Conservation (phyloP, 148 eudicot genomes). For the Rhododendron vialii region DNA sequence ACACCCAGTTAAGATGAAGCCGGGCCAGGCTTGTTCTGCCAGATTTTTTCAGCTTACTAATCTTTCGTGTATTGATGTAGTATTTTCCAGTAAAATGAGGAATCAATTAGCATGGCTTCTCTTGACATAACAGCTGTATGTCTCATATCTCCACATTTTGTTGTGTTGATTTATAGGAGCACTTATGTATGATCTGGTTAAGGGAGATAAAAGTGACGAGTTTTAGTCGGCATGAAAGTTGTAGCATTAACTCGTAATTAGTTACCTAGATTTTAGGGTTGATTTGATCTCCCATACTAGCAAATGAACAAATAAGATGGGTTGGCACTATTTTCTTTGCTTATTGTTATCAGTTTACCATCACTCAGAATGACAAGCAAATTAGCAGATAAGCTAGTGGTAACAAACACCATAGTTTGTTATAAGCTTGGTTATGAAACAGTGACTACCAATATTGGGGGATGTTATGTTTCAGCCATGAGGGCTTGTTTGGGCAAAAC, state of each 20-base stretch:
- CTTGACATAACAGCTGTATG: background rate
- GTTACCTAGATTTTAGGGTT: background rate
- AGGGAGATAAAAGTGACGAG: background rate
- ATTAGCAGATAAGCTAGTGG: background rate
- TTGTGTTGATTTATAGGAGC: background rate
- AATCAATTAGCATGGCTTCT: background rate
- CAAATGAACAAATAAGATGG: background rate
- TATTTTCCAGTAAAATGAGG: background rate
- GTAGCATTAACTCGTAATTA: background rate
- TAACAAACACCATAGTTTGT: background rate
- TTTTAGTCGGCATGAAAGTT: background rate
- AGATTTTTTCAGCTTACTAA: background rate
- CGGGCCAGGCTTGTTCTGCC: background rate
- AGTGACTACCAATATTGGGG: background rate
- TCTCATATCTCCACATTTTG: background rate
- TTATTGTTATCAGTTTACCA: background rate
- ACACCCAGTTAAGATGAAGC: background rate
- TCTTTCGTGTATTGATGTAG: background rate
- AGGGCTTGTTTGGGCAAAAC: background rate
- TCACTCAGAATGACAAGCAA: background rate
- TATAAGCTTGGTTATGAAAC: background rate
- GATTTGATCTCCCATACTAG: background rate
- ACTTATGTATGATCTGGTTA: background rate
- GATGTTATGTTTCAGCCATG: background rate
- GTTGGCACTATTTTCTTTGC: background rate